These are phyloP conservation scores for Volvox reticuliferus DNA, from an alignment of 139 green algal genomes.

Conservation along the genomic window DNA sequence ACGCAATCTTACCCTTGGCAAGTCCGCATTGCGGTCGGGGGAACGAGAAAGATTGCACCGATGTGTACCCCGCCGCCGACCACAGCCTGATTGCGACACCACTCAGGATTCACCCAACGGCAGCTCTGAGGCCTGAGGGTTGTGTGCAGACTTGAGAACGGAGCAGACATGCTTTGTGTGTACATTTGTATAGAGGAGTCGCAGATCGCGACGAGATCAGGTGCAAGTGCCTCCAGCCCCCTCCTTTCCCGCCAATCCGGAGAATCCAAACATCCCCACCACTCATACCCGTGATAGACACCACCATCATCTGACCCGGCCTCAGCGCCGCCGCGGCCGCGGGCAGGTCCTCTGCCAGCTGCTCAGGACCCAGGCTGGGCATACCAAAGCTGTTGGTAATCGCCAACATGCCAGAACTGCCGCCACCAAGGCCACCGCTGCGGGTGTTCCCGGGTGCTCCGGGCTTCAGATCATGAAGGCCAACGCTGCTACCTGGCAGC, in stretches of 20 bases:
- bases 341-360: conserved; percentile 19
- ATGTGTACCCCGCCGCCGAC: too few species aligned
- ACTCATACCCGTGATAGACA: conserved; percentile 49
- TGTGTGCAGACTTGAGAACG: too few species aligned
- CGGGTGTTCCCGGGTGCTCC: neutral
- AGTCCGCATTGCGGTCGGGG: too few species aligned
- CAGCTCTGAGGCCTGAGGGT: too few species aligned
- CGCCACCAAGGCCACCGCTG: neutral
- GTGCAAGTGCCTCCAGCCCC: neutral
- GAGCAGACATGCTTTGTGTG: too few species aligned
- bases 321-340: conserved; percentile 26
- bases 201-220: too few species aligned
- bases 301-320: conserved; percentile 54
- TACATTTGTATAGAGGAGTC: too few species aligned
- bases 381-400: conserved; percentile 64
- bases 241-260: neutral
- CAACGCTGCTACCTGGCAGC: neutral
- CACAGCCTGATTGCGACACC: too few species aligned
- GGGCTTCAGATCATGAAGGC: neutral
- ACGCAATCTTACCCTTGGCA: too few species aligned
- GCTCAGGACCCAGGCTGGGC: conserved; percentile 42
- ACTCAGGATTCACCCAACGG: too few species aligned
- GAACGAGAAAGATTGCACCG: too few species aligned
- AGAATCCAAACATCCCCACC: neutral
- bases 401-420: conserved; percentile 6